Evolutionary conservation across 257 asterid genomes (phyloP).

Genomic region (Solanum ossicruentum): DNA sequence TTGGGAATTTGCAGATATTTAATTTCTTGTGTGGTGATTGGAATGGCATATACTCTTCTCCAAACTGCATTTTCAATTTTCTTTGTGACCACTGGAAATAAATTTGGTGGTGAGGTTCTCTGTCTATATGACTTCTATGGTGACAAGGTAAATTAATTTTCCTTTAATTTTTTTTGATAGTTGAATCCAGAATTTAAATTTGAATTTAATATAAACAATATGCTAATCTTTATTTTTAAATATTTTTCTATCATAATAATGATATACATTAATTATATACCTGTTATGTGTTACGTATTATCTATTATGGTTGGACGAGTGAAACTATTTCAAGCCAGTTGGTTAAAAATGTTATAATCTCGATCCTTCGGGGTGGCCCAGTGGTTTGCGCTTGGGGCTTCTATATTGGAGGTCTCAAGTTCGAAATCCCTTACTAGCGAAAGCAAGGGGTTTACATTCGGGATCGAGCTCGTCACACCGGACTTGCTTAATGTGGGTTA

Average conservation of each 20-base stretch:
- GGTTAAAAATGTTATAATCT: neutral
- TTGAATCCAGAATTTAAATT: neutral
- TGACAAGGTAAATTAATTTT: conserved; percentile 19
- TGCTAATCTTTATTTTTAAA: neutral
- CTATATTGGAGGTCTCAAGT: too few relatives aligned
- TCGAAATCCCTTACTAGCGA: too few relatives aligned
- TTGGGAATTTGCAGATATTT: conserved; percentile 19
- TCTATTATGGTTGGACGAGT: neutral
- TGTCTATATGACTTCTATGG: conserved; percentile 24
- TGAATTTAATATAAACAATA: neutral
- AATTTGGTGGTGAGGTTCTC: conserved; percentile 27
- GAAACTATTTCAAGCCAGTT: too few relatives aligned
- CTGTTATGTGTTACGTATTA: neutral
- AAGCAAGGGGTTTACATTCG: too few relatives aligned
- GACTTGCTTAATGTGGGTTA: too few relatives aligned
- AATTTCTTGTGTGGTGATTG: conserved; percentile 26
- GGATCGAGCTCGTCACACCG: too few relatives aligned
- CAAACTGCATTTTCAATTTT: conserved; percentile 31
- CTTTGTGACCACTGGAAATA: conserved; percentile 29
- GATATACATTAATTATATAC: neutral
- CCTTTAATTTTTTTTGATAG: too few relatives aligned
- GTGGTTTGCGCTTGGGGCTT: too few relatives aligned
- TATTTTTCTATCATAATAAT: neutral
- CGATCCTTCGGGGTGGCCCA: too few relatives aligned
- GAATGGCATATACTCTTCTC: conserved; percentile 26